Conservation (phyloP, 768 basidiomycete species). For the Mycena filopes region DNA sequence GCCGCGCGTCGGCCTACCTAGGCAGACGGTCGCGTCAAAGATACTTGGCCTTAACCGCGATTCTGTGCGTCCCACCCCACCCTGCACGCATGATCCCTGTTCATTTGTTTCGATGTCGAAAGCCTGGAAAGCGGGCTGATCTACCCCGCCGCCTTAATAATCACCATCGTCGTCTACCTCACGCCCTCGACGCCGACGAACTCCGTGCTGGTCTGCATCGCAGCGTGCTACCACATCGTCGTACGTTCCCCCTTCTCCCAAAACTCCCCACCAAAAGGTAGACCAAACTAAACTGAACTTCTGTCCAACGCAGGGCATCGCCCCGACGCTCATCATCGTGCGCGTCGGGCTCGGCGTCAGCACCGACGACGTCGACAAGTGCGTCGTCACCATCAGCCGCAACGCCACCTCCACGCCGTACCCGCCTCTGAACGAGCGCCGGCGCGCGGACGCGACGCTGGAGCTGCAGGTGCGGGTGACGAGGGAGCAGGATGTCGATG, state of each 20-base stretch:
- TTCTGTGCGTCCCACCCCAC: constrained; percentile 1
- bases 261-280: too few relatives aligned
- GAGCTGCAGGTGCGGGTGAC: too few relatives aligned
- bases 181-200: constrained; percentile 3
- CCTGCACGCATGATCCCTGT: neutral
- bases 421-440: too few relatives aligned
- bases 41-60: constrained; percentile 15
- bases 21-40: neutral
- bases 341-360: constrained; percentile 15
- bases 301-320: constrained; percentile 25
- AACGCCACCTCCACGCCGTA: too few relatives aligned
- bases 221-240: constrained; percentile 14
- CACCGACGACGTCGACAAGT: constrained; percentile 13
- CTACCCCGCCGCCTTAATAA: constrained; percentile 8
- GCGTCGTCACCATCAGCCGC: constrained; percentile 12
- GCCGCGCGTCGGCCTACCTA: neutral
- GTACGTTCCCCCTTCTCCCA: neutral
- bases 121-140: constrained; percentile 24
- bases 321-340: constrained; percentile 19
- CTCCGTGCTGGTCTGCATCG: constrained; percentile 15
- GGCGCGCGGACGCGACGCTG: too few relatives aligned
- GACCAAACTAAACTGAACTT: too few relatives aligned
- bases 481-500: too few relatives aligned
- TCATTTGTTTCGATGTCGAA: neutral
- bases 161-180: neutral